Base-by-base conservation (phyloP, 768 basidiomycete genomes). In the Phanerochaete carnosa region DNA sequence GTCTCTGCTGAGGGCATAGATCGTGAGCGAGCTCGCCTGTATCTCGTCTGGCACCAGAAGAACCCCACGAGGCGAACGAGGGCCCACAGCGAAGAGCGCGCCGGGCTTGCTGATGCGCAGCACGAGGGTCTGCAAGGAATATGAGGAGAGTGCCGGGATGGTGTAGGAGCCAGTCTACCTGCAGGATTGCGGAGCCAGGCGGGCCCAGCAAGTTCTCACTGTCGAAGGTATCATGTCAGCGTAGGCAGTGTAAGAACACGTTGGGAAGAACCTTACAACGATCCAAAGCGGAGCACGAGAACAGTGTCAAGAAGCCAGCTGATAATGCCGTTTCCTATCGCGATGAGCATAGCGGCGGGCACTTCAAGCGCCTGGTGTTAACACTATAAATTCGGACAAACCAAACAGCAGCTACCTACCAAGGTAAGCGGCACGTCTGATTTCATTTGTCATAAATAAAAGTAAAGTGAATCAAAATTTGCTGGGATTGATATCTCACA, bases 261-360 rank as follows among this genome's bases (percentile, higher is more conserved):
- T n/a, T 82, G 83, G 39, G 39, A 19, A 9, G 33, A 4, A 16
- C 76, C 85, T 67, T 62, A 87, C 86, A 90, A 74, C 56, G 85
- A 83, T 12, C 91, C 91, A 19, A 89, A 90, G 71, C 92, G 94
- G 11, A 94, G 77, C 22, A 94, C 80, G 33, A 93, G 74, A 2
- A 92, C 87, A 64, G 95, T 89, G 73, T 15, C 95, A 59, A 94
- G 79, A 9, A 95, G 66, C 92, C 92, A 94, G 32, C 92, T 91
- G 61, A 92, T 79, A 52, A 88, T 72, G 55, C 88, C 88, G 5
- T 88, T 90, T 3, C 89, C 89, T 57, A 90, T 76, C 19, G 90
- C 89, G 85, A 58, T 82, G 55, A 85, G 82, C 82, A 77, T 39
- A 22, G 58, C 12, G 28, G 62, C 33, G 22, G 32, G 6, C n/a